Evolutionary conservation across 1,139 yeast species (phyloP).

Genomic region (Blastobotrys petasosporus): DNA sequence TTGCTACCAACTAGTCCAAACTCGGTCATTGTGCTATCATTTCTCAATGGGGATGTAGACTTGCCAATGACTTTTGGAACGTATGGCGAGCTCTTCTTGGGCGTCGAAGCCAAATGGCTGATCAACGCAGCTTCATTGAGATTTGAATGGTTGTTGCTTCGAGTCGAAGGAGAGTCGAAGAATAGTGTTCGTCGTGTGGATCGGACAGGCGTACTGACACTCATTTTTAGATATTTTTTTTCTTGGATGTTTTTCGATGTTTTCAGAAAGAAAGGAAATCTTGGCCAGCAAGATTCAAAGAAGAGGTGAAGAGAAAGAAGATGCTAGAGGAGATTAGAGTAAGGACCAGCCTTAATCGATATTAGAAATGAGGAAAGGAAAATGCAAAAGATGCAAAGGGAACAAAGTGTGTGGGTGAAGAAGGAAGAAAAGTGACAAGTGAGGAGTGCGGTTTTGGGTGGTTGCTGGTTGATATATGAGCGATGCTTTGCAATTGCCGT

Average conservation of each 20-base stretch:
- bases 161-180: constrained; percentile 23
- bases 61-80: constrained; percentile 20
- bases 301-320: constrained; percentile 4
- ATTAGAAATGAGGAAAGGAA: constrained; percentile 2
- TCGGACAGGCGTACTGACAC: constrained; percentile 26
- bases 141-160: constrained; percentile 16
- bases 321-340: background rate
- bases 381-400: constrained; percentile 7
- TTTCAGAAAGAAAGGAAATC: constrained; percentile 6
- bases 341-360: constrained; percentile 24
- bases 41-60: constrained; percentile 40
- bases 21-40: constrained; percentile 39
- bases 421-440: background rate
- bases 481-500: too few relatives aligned
- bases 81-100: constrained; percentile 18
- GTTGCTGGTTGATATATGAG: too few relatives aligned
- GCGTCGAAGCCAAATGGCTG: constrained; percentile 5
- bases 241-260: constrained; percentile 4
- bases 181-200: constrained; percentile 22
- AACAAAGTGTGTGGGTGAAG: constrained; percentile 2
- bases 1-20: constrained; percentile 23
- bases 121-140: constrained; percentile 12
- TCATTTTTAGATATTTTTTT: constrained; percentile 19
- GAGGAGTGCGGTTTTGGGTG: background rate
- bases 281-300: constrained; percentile 9